Base-by-base conservation (phyloP, 179 eudicot genomes). In the Spergularia azorica region DNA sequence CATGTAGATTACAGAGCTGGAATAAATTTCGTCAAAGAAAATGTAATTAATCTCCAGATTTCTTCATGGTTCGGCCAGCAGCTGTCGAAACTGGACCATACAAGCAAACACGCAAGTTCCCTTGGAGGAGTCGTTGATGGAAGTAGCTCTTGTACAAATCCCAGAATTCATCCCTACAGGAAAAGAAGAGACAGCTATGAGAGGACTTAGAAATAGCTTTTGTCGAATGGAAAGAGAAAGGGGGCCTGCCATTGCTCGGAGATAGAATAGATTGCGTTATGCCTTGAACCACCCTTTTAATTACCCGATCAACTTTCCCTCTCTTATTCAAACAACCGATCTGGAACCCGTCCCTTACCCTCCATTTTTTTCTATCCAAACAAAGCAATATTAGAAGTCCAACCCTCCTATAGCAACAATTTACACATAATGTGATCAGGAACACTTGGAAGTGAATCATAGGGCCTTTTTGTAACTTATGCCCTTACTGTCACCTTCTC, bases 91-190 rank as follows among this genome's bases (percentile, higher is more conserved):
- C 51, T 6, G 87, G 79, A 74, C 95, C 93, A 72, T 91, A 88
- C 68, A 93, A 86, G 82, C 95, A 91, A 59, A 93, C 71, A 15
- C 91, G 92, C 51, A 93, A 72, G 75, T 68, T 77, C 17, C 97
- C 93, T 79, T 87, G 82, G 48, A 90, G 81, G 48, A 91, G 60
- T 51, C 76, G 85, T 72, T 86, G 86, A 76, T 93, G 98, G 69
- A 93, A 88, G 78, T 87, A 85, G 76, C 81, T 83, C 79, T 84
- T 88, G 72, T 89, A 91, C 83, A 93, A 79, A 72, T 90, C 92
- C 98, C 98, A 93, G 61, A 93, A 93, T 72, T 93, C 98, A 51
- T 93, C 92, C 82, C 98, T 93, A 89, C 39, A 81, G 70, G 76
- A 76, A 36, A 71, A 71, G 9, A 59, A 20, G 1, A 7, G 63